Percentiles rank a stretch among this genome's conserved stretches.
Evolutionary conservation across 73 alveolate species (phyloP).

Genomic region (Symbiodinium pilosum): DNA sequence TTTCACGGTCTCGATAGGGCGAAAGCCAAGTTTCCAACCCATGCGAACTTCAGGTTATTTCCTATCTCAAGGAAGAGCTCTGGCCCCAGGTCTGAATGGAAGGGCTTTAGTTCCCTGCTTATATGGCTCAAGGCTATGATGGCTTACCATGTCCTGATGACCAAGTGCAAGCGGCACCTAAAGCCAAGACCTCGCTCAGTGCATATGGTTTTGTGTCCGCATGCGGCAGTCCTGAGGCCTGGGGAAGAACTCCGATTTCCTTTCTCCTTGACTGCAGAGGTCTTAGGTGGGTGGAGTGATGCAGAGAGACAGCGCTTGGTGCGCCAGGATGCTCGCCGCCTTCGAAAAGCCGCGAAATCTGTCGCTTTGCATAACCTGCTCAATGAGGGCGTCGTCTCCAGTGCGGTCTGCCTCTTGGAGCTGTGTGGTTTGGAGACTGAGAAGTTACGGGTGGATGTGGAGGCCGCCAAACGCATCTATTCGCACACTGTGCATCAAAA

Average conservation of each 20-base stretch:
- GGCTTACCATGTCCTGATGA: constrained; percentile 87
- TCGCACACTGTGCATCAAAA: constrained; percentile 7
- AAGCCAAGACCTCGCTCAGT: constrained; percentile 2
- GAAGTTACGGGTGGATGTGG: constrained; percentile 91
- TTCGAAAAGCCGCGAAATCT: constrained; percentile 70
- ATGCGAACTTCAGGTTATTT: constrained; percentile 12
- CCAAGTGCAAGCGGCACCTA: constrained; percentile 50
- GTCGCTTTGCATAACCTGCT: constrained; percentile 93
- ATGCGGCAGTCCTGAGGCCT: neutral
- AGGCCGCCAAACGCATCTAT: constrained; percentile 71
- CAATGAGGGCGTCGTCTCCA: constrained; percentile 64
- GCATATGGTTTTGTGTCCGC: neutral
- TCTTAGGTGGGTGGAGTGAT: neutral
- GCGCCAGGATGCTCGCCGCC: constrained; percentile 62
- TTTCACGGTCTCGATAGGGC: neutral
- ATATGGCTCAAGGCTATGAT: constrained; percentile 45
- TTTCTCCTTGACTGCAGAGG: constrained; percentile 56
- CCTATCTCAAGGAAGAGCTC: constrained; percentile 49
- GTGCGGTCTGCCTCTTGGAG: constrained; percentile 71
- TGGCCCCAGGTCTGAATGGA: neutral
- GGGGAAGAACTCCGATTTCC: constrained; percentile 65
- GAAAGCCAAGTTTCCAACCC: neutral
- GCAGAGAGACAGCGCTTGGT: neutral
- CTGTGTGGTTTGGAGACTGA: constrained; percentile 95
- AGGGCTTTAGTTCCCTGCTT: neutral